Conservation (phyloP, 208 protist genomes). For the Porcisia hertigi region DNA sequence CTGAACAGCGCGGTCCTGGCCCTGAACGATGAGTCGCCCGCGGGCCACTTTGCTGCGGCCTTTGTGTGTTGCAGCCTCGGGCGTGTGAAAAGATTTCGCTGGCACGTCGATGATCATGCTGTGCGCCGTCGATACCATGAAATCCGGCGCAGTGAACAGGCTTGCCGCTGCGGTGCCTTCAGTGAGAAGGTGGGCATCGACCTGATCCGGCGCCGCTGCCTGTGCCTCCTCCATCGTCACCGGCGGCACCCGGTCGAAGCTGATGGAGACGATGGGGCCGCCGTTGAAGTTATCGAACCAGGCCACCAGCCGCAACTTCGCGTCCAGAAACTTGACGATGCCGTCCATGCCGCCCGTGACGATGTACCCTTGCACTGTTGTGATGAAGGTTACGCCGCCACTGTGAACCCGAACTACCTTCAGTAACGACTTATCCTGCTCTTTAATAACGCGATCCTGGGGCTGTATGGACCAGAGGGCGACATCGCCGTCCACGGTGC, state of each 20-base stretch:
- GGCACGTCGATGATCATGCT: slow-evolving; percentile 92
- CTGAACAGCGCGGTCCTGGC: slow-evolving; percentile 86
- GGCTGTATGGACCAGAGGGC: slow-evolving; percentile 89
- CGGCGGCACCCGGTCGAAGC: slow-evolving; percentile 69
- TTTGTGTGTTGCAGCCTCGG: slow-evolving; percentile 16
- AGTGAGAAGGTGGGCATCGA: slow-evolving; percentile 42
- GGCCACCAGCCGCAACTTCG: slow-evolving; percentile 91
- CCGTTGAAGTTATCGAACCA: slow-evolving; percentile 96
- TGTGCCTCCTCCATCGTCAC: slow-evolving; percentile 31
- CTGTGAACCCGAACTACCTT: slow-evolving; percentile 93
- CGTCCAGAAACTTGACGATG: slow-evolving; percentile 94
- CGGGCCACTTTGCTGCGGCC: slow-evolving; percentile 43
- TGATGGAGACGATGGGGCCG: slow-evolving; percentile 92
- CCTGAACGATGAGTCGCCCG: slow-evolving; percentile 87
- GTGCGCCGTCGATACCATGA: slow-evolving; percentile 91
- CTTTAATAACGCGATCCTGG: slow-evolving; percentile 78
- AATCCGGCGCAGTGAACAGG: slow-evolving; percentile 83
- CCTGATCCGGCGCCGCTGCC: slow-evolving; percentile 30
- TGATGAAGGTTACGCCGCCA: slow-evolving; percentile 82
- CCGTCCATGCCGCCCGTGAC: slow-evolving; percentile 94
- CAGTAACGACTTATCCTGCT: slow-evolving; percentile 88
- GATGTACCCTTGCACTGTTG: slow-evolving; percentile 75
- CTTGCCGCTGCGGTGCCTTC: slow-evolving; percentile 51
- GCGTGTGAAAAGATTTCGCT: slow-evolving; percentile 74
- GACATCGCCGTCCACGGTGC: slow-evolving; percentile 93